These are phyloP conservation scores for Diplodia seriata DNA, from an alignment of 2,329 filamentous ascomycete genomes.

Conservation along the genomic window DNA sequence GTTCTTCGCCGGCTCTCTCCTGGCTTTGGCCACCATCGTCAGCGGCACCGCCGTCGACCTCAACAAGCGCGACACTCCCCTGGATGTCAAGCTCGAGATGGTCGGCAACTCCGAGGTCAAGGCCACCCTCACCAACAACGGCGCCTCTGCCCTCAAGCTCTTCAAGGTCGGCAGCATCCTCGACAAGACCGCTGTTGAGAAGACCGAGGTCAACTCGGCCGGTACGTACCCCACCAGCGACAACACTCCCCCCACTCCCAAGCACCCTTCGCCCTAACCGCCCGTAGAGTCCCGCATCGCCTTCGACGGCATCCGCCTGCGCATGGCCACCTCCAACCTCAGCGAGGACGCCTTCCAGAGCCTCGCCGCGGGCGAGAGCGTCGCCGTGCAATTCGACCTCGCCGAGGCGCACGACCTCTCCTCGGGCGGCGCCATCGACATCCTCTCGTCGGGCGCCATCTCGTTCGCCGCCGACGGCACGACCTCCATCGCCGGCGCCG, in stretches of 20 bases:
- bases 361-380: slow-evolving; percentile 56
- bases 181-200: slow-evolving; percentile 61
- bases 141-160: slow-evolving; percentile 57
- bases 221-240: slow-evolving; percentile 46
- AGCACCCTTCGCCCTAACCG: background rate
- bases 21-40: slow-evolving; percentile 5
- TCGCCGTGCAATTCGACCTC: slow-evolving; percentile 62
- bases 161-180: slow-evolving; percentile 63
- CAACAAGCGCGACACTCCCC: slow-evolving; percentile 23
- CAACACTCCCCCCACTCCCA: background rate
- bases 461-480: slow-evolving; percentile 61
- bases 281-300: slow-evolving; percentile 51
- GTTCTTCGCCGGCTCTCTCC: slow-evolving; percentile 12
- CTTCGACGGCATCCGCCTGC: slow-evolving; percentile 63
- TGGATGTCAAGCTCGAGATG: slow-evolving; percentile 36
- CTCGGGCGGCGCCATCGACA: slow-evolving; percentile 55
- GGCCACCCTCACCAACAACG: slow-evolving; percentile 62
- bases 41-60: slow-evolving; percentile 20
- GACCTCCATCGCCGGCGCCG: slow-evolving; percentile 61
- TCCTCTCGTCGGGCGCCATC: slow-evolving; percentile 63
- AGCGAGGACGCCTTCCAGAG: slow-evolving; percentile 59
- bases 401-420: slow-evolving; percentile 64
- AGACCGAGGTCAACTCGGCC: slow-evolving; percentile 58
- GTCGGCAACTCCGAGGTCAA: slow-evolving; percentile 62
- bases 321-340: slow-evolving; percentile 55